Evolutionary conservation across 108 stramenopile species (phyloP).

Genomic region (Stephanodiscus triporus): DNA sequence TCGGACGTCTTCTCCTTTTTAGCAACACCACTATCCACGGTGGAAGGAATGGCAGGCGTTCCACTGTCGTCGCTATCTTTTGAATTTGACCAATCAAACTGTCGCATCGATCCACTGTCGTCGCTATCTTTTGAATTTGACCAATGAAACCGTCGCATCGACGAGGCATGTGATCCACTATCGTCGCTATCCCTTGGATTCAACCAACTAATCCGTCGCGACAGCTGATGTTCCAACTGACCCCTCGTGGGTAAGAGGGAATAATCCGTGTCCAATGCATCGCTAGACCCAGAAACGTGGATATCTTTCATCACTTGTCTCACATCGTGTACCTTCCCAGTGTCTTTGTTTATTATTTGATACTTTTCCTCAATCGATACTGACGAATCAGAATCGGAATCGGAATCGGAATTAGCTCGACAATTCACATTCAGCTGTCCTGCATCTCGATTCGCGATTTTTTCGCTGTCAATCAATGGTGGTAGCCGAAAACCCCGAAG

Average conservation of each 20-base stretch:
- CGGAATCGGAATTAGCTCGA: slow-evolving; percentile 16
- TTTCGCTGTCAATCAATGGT: slow-evolving; percentile 4
- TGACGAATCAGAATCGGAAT: slow-evolving; percentile 19
- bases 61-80: slow-evolving; percentile 2
- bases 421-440: slow-evolving; percentile 3
- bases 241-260: slow-evolving; percentile 30
- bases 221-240: slow-evolving; percentile 20
- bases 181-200: slow-evolving; percentile 1
- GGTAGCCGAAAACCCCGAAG: slow-evolving; percentile 8
- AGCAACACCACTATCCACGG: neutral
- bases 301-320: slow-evolving; percentile 44
- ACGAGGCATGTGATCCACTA: neutral
- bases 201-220: neutral
- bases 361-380: slow-evolving; percentile 5
- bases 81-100: neutral
- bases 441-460: neutral
- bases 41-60: neutral
- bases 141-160: slow-evolving; percentile 4
- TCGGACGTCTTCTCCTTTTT: neutral
- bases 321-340: slow-evolving; percentile 32
- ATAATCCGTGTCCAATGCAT: slow-evolving; percentile 33
- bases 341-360: slow-evolving; percentile 40
- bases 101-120: neutral
- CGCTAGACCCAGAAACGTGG: slow-evolving; percentile 24
- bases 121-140: neutral